Conservation (phyloP, 2,329 filamentous ascomycete genomes). For the Beauveria asiatica region DNA sequence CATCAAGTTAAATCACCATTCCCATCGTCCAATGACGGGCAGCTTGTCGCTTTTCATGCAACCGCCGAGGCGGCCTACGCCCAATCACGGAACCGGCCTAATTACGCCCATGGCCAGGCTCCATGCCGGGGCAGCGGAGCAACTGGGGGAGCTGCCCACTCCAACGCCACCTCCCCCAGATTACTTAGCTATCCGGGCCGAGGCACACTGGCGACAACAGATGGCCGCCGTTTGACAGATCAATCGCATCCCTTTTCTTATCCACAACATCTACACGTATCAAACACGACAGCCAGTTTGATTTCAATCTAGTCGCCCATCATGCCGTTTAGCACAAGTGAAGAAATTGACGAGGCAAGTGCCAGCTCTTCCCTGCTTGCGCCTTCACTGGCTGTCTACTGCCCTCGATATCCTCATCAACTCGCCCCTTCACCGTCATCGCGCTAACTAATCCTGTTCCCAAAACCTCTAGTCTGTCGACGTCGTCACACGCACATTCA, state of each 20-base stretch:
- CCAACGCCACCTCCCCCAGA: neutral
- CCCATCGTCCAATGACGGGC: too few relatives aligned
- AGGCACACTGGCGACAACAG: neutral
- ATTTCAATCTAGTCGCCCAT: constrained; percentile 15
- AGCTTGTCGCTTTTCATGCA: too few relatives aligned
- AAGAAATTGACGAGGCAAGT: constrained; percentile 9
- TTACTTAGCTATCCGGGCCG: neutral
- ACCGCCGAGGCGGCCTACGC: too few relatives aligned
- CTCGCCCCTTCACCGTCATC: neutral
- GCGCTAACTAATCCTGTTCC: neutral
- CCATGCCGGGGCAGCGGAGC: constrained; percentile 1
- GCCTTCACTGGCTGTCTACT: neutral
- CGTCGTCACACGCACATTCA: constrained; percentile 7
- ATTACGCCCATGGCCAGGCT: neutral
- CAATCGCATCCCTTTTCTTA: neutral
- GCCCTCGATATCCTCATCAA: neutral
- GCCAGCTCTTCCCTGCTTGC: neutral
- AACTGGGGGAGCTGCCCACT: neutral
- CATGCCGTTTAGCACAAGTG: constrained; percentile 13
- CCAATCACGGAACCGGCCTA: neutral
- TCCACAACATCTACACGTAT: neutral
- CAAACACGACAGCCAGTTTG: neutral
- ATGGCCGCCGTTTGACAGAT: neutral
- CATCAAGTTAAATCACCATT: too few relatives aligned
- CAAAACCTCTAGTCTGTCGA: neutral